Evolutionary conservation across 2,329 filamentous ascomycete genomes (phyloP).

Genomic region (Triangularia verruculosa): DNA sequence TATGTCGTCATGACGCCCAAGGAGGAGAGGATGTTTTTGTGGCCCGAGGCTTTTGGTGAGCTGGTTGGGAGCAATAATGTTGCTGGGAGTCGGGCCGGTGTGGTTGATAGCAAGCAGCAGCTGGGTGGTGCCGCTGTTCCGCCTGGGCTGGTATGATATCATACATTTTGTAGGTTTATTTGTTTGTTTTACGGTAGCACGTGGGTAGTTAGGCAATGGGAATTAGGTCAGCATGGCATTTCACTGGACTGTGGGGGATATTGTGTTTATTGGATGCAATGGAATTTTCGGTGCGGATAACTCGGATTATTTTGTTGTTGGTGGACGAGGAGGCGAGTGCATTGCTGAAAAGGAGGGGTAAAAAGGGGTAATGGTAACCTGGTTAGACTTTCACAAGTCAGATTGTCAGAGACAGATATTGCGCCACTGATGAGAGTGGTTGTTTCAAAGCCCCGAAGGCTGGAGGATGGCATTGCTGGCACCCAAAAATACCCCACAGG

Average conservation of each 20-base stretch:
- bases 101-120: neutral
- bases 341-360: neutral
- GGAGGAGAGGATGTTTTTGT: constrained; percentile 59
- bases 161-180: neutral
- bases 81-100: constrained; percentile 1
- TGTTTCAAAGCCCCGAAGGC: constrained; percentile 6
- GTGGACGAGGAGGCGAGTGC: neutral
- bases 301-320: neutral
- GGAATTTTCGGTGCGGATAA: neutral
- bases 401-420: neutral
- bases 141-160: neutral
- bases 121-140: neutral
- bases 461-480: neutral
- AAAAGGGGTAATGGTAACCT: constrained; percentile 2
- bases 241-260: neutral
- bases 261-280: neutral
- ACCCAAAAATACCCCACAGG: neutral
- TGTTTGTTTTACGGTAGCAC: no score
- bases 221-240: neutral
- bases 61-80: constrained; percentile 33
- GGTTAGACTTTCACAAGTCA: neutral
- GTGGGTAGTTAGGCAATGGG: neutral
- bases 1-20: constrained; percentile 39
- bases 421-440: constrained; percentile 1
- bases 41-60: constrained; percentile 57